Evolutionary conservation across 495 filamentous ascomycete species (phyloP).

Genomic region (Hyaloscypha hepaticicola): DNA sequence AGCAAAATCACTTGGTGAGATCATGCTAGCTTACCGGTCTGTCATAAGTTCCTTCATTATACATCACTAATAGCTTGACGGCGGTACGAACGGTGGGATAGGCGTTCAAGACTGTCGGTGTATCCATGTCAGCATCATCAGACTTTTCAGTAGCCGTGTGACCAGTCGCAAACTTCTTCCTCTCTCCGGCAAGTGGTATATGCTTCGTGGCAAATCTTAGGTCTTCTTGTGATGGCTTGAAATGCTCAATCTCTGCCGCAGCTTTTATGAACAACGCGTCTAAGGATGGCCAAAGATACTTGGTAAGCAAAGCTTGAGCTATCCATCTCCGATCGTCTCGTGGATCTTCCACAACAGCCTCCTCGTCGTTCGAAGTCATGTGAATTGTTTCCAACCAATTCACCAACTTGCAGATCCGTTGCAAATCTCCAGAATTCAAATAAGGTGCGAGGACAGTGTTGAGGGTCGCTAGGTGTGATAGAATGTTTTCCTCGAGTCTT

Average conservation of each 20-base stretch:
- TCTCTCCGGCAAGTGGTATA: constrained; percentile 39
- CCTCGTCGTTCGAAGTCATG: constrained; percentile 65
- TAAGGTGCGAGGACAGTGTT: constrained; percentile 44
- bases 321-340: constrained; percentile 67
- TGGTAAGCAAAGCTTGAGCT: constrained; percentile 55
- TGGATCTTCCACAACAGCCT: constrained; percentile 68
- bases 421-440: constrained; percentile 42
- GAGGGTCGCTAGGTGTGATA: constrained; percentile 32
- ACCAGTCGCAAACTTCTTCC: constrained; percentile 46
- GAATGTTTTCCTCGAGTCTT: constrained; percentile 41
- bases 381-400: constrained; percentile 83
- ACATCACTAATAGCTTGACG: constrained; percentile 29
- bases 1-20: constrained; percentile 6
- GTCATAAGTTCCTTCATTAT: constrained; percentile 45
- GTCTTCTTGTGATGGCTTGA: constrained; percentile 65
- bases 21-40: constrained; percentile 34
- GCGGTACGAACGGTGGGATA: constrained; percentile 32
- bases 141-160: constrained; percentile 49
- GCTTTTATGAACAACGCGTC: constrained; percentile 49
- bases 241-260: constrained; percentile 59
- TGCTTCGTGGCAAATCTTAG: constrained; percentile 51
- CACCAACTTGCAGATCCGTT: constrained; percentile 70
- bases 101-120: constrained; percentile 25
- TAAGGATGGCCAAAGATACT: constrained; percentile 53
- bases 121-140: background rate